Conservation (phyloP, 495 filamentous ascomycete species). For the Diplogelasinospora grovesii region DNA sequence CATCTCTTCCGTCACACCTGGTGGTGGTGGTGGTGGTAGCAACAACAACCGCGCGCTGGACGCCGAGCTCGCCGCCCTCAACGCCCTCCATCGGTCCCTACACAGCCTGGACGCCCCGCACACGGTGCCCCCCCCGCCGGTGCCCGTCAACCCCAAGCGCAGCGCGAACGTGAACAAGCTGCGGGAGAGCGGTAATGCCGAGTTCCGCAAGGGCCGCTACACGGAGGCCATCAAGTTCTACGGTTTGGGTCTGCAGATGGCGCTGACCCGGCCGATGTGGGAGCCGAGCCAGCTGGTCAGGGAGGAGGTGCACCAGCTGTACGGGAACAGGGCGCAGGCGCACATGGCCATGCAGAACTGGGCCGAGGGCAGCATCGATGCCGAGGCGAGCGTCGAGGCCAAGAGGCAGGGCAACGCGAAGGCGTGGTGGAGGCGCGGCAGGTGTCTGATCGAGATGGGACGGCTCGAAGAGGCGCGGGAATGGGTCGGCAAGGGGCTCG, state of each 20-base stretch:
- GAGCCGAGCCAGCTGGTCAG: constrained; percentile 74
- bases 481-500: constrained; percentile 66
- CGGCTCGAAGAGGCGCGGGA: constrained; percentile 71
- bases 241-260: constrained; percentile 81
- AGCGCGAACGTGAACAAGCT: constrained; percentile 81
- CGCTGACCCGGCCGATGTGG: constrained; percentile 71
- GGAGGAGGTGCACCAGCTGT: constrained; percentile 75
- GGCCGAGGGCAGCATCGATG: constrained; percentile 77
- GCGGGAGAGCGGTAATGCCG: constrained; percentile 76
- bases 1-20: too few species aligned
- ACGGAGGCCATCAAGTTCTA: constrained; percentile 75
- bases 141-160: constrained; percentile 81
- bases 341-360: constrained; percentile 72
- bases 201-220: constrained; percentile 69
- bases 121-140: constrained; percentile 61
- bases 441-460: constrained; percentile 85
- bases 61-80: constrained; percentile 62
- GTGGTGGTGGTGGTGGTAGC: background rate
- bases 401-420: constrained; percentile 84
- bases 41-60: constrained; percentile 35
- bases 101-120: constrained; percentile 51
- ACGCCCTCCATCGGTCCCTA: constrained; percentile 66
- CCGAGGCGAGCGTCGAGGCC: constrained; percentile 81
- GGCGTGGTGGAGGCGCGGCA: constrained; percentile 83
- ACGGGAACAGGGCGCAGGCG: constrained; percentile 84